Conservation (phyloP, 2,329 filamentous ascomycete species). For the Colletotrichum orbiculare region DNA sequence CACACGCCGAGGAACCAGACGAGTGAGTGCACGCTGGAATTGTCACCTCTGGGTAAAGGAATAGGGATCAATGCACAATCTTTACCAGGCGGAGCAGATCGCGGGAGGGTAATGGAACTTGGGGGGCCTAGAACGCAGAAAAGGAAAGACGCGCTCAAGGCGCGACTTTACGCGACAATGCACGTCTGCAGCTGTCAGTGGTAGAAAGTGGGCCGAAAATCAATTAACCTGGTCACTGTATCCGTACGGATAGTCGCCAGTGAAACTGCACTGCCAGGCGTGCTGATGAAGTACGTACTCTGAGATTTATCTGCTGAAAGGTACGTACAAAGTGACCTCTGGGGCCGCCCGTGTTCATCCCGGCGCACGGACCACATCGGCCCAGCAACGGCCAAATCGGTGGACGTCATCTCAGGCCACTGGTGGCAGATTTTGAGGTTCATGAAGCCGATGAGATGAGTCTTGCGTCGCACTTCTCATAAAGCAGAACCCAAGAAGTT, state of each 20-base stretch:
- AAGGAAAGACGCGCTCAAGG: conserved; percentile 28
- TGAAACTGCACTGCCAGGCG: no score
- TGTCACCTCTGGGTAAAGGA: conserved; percentile 23
- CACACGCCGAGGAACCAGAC: conserved; percentile 29
- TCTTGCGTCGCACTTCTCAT: background rate
- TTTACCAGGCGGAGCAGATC: conserved; percentile 19
- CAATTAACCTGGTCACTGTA: conserved; percentile 31
- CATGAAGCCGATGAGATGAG: background rate
- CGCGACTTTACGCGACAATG: conserved; percentile 38
- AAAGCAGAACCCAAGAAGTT: background rate
- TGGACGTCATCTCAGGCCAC: conserved; percentile 38
- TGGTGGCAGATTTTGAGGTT: conserved; percentile 30
- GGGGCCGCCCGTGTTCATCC: background rate
- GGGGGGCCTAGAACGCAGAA: conserved; percentile 18
- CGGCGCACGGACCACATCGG: conserved; percentile 33
- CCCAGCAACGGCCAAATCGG: conserved; percentile 32
- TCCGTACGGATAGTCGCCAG: no score
- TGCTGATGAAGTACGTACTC: no score
- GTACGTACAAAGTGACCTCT: no score
- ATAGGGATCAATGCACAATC: conserved; percentile 17
- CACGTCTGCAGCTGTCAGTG: conserved; percentile 3
- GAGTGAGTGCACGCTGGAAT: conserved; percentile 26
- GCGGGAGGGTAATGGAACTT: conserved; percentile 9
- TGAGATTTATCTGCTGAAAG: no score
- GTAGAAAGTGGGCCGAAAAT: conserved; percentile 14